Evolutionary conservation across 805 yeast genomes (phyloP), one percentile per base, ranked within the genome.

Genomic region (Lipomyces sp.): DNA sequence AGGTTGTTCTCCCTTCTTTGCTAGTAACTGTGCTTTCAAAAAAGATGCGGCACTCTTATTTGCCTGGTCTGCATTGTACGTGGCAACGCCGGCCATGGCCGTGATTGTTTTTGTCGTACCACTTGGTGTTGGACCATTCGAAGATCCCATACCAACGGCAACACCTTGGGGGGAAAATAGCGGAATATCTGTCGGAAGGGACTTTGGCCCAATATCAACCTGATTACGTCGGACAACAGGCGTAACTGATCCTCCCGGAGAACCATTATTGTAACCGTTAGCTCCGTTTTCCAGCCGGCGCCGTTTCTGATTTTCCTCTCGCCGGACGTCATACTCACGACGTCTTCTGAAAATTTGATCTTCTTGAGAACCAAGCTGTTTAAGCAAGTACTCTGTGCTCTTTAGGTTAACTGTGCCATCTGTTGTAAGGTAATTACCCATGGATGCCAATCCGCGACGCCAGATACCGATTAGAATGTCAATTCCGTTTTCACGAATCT

Each of bases 401-500:
- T 83, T 85, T 56, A 93, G 77, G 75, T 92, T 87, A 60, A 95
- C 83, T 18, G 82, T 81, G 53, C 99, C 99, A 77, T 95, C 99
- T 72, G 93, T 86, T 0, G 98, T 94, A 75, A 95, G 83, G 76
- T 88, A 95, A 29, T 90, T 89, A 60, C 85, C 86, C 80, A 90
- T 81, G 37, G 77, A 74, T 0, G 96, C 89, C 58, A 95, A 76
- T 0, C 84, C 77, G 45, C 84, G 81, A 73, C 93, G 92, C 99
- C 99, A 95, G 58, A 94, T 86, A 51, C 83, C 84, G 11, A 92
- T 88, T 62, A 95, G 79, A 32, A 85, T 81, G 75, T 94, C 97
- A 74, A 95, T 90, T 72, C 97, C 93, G 74, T 91, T 90, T 77
- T 95, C 98, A 72, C 99, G 86, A 54, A 95, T 98, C 74, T 94